Evolutionary conservation across 768 basidiomycete genomes (phyloP).

Genomic region (Podaxis pistillaris): DNA sequence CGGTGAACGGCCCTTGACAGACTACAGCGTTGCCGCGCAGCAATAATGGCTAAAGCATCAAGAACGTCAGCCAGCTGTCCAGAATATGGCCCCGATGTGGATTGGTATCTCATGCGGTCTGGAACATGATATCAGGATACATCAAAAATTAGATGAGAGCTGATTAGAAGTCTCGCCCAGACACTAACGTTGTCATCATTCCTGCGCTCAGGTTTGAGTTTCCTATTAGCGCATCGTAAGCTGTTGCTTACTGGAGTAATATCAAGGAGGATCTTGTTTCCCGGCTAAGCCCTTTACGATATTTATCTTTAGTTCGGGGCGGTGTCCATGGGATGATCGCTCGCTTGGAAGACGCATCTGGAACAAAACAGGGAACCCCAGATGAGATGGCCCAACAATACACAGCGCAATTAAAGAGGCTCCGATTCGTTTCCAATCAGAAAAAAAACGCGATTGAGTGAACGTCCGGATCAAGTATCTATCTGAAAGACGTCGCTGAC

Average conservation of each 20-base stretch:
- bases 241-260: not conserved
- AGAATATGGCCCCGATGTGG: not conserved
- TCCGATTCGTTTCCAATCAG: not conserved
- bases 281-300: not conserved
- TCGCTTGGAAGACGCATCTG: not conserved
- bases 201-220: not conserved
- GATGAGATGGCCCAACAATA: no score
- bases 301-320: not conserved
- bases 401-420: not conserved
- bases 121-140: not conserved
- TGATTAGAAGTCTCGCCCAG: not conserved
- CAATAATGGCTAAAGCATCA: not conserved
- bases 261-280: not conserved
- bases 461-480: not conserved
- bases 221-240: not conserved
- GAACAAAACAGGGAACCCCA: not conserved
- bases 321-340: not conserved
- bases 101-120: not conserved
- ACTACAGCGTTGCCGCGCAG: not conserved
- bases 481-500: not conserved
- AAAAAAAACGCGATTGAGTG: not conserved
- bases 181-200: not conserved
- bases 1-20: not conserved
- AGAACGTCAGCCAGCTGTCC: not conserved
- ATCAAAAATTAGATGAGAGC: not conserved